Base-by-base conservation (phyloP, 2,329 filamentous ascomycete species). In the Fonsecaea multimorphosa region DNA sequence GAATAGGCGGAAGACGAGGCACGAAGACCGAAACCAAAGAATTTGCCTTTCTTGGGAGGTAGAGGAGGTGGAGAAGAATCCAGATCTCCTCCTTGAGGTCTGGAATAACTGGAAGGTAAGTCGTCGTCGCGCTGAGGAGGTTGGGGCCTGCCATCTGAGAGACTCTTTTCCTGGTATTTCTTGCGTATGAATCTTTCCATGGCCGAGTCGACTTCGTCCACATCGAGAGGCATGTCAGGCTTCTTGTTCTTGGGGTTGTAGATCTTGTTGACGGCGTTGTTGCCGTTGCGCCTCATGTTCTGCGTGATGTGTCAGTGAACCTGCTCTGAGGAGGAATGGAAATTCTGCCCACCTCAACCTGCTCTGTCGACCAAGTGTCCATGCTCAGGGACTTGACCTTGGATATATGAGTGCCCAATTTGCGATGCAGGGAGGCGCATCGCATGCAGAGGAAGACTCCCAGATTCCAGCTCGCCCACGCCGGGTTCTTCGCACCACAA, bases 361-460 rank as follows among this genome's bases (percentile, higher is more conserved):
- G 95, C 67, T 98, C 95, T 74, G 90, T 89, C 56, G 91, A 89
- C 95, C 95, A 99, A 72, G 90, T 95, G 80, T 99, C 95, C 93
- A 99, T 98, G 78, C 91, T 98, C 81, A 99, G 80, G 40, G 93
- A 98, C 80, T 99, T 99, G 82, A 99, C 93, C 79, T 99, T 99
- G 71, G 93, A 97, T 69, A 99, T 92, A 79, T 99, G 95, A 46
- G 95, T 98, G 68, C 95, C 95, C 74, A 99, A 84, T 80, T 98
- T 98, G 75, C 95, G 91, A 82, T 99, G 95, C 75, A 98, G 86
- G 61, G 93, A 87, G 61, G 93, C 95, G 83, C 95, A 99, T 77
- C 95, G 92, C 91, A 99, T 96, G 81, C 95, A 99, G 58, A 99
- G 84, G 77, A 99, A 99, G 70, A 98, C 88, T 66, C 95, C 95